phyloP scores from a whole-genome alignment of 257 asterid genomes.

The Primulina tabacum region DNA sequence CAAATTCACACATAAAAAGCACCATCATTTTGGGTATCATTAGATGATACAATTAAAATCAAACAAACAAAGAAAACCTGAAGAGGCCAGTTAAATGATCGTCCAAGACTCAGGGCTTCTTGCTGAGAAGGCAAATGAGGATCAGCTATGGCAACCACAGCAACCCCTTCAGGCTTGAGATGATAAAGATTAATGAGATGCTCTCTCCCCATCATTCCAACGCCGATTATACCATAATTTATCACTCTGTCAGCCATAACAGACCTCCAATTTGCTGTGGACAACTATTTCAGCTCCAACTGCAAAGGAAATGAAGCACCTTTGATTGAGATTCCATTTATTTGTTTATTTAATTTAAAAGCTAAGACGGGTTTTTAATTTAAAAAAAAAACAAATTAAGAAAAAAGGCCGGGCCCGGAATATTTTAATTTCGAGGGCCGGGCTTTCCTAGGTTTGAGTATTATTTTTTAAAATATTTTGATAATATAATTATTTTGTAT shows the following conservation, averaged over 20 bases:
- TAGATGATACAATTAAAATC: background rate
- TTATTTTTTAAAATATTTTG: too few species aligned
- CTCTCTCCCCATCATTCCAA: constrained; percentile 99
- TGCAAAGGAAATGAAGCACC: background rate
- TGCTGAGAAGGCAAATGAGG: constrained; percentile 83
- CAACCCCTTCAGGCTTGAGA: constrained; percentile 56
- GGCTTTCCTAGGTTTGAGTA: too few species aligned
- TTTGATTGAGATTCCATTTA: too few species aligned
- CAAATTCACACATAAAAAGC: constrained; percentile 11
- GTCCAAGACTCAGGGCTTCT: constrained; percentile 49
- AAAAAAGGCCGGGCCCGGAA: too few species aligned
- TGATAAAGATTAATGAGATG: constrained; percentile 78
- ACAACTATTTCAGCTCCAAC: background rate
- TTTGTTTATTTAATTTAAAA: too few species aligned
- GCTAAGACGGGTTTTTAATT: too few species aligned
- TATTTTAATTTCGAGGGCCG: too few species aligned
- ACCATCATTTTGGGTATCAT: background rate
- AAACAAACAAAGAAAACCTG: constrained; percentile 35
- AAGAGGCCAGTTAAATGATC: constrained; percentile 53
- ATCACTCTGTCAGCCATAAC: constrained; percentile 26
- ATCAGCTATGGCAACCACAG: constrained; percentile 82
- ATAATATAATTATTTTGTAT: too few species aligned
- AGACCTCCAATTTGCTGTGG: too few species aligned
- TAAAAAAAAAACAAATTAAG: too few species aligned
- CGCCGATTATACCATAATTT: constrained; percentile 87